Evolutionary conservation across 1,284 basidiomycete genomes (phyloP), one percentile per base, ranked within the genome.

Genomic region (Cryptococcus sp.): DNA sequence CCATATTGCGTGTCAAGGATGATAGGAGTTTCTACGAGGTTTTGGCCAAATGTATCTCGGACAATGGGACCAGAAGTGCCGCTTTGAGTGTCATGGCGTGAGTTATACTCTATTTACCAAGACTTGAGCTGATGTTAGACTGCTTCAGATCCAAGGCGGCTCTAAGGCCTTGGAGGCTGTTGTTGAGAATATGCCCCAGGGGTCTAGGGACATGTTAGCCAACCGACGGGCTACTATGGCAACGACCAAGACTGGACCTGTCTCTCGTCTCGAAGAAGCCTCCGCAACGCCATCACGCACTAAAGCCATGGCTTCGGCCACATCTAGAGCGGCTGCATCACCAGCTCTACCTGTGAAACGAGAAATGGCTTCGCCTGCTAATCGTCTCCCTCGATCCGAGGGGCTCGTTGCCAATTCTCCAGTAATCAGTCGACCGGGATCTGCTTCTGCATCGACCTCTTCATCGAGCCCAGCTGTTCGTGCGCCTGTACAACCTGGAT

Each of bases 41-140:
- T 10, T 59, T 76, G 9, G 65, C 72, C 76, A 96, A 48, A 85
- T 91, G 83, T 84, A 69, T 73, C 60, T 64, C 56, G 23, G 73
- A 75, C 54, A 64, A 61, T 46, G 71, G 69, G 21, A 73, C 70
- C 4, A 59, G 71, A 22, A 69, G 67, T 49, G 67, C 66, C 10
- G 73, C 72, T 9, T 55, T 75, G 39, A 71, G 63, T 23, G 67
- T 75, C 23, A 72, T 75, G 64, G 72, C 70, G 66, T 73, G 53
- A 67, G 71, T 66, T 37, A 7, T 5, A n/a, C 18, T 36, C 18
- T 50, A 3, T 14, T 14, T 2, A 31, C 24, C 21, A 14, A 3
- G 28, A 13, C 4, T 13, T 39, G 18, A 19, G 44, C 54, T 56
- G 45, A 55, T 41, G 23, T 22, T 34, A 71, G 69, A 1, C 53